Base-by-base conservation (phyloP, 2,329 filamentous ascomycete species). In the Orbilia javanica region DNA sequence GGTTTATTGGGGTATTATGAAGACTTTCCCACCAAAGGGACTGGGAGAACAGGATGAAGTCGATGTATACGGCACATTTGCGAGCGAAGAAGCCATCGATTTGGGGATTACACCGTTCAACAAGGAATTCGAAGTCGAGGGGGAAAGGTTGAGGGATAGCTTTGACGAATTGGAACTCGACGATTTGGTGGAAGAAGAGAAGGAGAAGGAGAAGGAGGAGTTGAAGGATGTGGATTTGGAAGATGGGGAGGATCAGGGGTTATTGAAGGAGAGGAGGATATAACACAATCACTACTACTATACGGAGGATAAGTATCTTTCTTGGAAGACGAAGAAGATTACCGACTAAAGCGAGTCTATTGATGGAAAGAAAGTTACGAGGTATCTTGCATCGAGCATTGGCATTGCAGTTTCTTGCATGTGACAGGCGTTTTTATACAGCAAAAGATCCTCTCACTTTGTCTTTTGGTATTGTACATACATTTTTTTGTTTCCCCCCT, bases 41-140 rank as follows among this genome's bases (percentile, higher is more conserved):
- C 34, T 78, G 44, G 67, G 74, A 11, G 74, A 78, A 22, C 74
- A 78, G 22, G 74, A 78, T 46, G 74, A 78, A 46, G 67, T 72
- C 13, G 74, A 78, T 64, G 62, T 78, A 6, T 78, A 78, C 13
- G 74, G 74, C 4, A 78, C 74, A 0, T 78, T 78, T 53, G 74
- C 50, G 29, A 78, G 74, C 25, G 74, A 78, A 27, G 62, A 78
- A 34, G 74, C 74, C 11, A 78, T 78, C 13, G 74, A 78, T 68
- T 44, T 78, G 25, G 74, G 74, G 5, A 78, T 78, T 34, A 78
- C 74, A 34, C 74, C 74, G 48, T 78, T 78, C 27, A 78, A 78
- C 39, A 78, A 78, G 44, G 74, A 78, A 53, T 78, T 78, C 34
- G 74, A 78, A 10, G 67, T 55, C 42, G 74, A 78, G 48, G 74